A percentile compares a stretch with the other conserved stretches of the same genome.
Evolutionary conservation across 306 rosid genomes (phyloP).

Genomic region (Pterocarpus macrocarpus): DNA sequence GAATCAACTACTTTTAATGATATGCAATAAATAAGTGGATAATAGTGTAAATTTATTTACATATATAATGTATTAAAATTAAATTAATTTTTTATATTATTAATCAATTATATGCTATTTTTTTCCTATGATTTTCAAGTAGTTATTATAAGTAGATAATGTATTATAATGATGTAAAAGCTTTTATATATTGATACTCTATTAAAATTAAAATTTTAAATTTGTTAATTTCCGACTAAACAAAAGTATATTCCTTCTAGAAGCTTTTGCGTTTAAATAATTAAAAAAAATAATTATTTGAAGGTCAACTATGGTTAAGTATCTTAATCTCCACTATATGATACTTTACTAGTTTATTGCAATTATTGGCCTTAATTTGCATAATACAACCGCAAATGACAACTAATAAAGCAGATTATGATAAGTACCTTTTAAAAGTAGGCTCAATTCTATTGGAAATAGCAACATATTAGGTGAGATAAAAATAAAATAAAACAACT

Average conservation of each 20-base stretch:
- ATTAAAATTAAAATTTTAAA: too few species aligned
- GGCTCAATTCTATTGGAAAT: slow-evolving; percentile 11
- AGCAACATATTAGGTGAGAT: not conserved
- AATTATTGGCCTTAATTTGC: slow-evolving; percentile 9
- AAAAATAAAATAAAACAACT: not conserved
- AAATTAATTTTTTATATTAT: too few species aligned
- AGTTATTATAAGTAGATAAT: too few species aligned
- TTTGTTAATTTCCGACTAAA: too few species aligned
- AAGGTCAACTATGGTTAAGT: slow-evolving; percentile 41
- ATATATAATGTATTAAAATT: too few species aligned
- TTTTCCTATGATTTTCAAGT: too few species aligned
- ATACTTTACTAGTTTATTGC: slow-evolving; percentile 19
- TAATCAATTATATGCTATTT: too few species aligned
- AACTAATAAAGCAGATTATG: slow-evolving; percentile 25
- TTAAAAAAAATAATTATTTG: not conserved
- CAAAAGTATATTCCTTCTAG: slow-evolving; percentile 28
- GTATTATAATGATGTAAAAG: too few species aligned
- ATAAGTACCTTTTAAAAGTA: slow-evolving; percentile 7
- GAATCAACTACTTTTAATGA: too few species aligned
- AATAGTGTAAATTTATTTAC: too few species aligned
- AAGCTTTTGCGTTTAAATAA: slow-evolving; percentile 22
- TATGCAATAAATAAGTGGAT: too few species aligned
- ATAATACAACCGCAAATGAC: slow-evolving; percentile 23
- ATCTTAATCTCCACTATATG: slow-evolving; percentile 30
- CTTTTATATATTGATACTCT: too few species aligned